These are phyloP conservation scores for Vachellia collinsii DNA, from an alignment of 306 rosid genomes.

Conservation along the genomic window DNA sequence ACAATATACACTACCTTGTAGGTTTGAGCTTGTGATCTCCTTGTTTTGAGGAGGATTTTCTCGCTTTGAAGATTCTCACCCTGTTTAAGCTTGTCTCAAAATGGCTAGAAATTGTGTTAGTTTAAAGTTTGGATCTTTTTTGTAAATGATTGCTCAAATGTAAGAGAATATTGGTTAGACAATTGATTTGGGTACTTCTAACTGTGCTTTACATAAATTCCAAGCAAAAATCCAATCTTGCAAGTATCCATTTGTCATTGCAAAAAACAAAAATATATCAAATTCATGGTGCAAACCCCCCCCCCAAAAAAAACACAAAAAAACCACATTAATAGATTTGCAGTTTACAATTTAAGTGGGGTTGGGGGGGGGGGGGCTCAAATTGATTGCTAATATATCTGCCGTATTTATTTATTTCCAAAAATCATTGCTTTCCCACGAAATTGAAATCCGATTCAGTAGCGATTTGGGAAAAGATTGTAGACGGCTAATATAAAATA, in stretches of 20 bases:
- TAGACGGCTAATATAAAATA: slow-evolving; percentile 30
- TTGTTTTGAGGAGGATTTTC: too few species aligned
- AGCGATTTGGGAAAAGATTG: not conserved
- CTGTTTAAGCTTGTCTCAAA: too few species aligned
- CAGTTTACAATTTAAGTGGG: not conserved
- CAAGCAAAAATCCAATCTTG: slow-evolving; percentile 24
- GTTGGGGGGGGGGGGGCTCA: not conserved
- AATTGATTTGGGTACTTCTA: not conserved
- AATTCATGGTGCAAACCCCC: too few species aligned
- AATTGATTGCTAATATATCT: not conserved
- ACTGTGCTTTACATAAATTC: not conserved
- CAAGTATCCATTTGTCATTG: not conserved
- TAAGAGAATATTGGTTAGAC: not conserved
- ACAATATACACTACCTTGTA: too few species aligned
- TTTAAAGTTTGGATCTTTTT: too few species aligned
- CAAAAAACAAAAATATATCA: not conserved
- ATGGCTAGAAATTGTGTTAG: not conserved
- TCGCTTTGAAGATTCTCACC: too few species aligned
- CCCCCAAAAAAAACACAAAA: too few species aligned
- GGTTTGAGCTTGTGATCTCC: too few species aligned
- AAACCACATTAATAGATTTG: not conserved
- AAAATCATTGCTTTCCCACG: not conserved
- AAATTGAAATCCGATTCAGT: not conserved
- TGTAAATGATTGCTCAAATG: not conserved
- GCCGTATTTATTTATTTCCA: not conserved